Evolutionary conservation across 192 early-diverging fungal genomes (phyloP).

Genomic region (Obelidium mucronatum): DNA sequence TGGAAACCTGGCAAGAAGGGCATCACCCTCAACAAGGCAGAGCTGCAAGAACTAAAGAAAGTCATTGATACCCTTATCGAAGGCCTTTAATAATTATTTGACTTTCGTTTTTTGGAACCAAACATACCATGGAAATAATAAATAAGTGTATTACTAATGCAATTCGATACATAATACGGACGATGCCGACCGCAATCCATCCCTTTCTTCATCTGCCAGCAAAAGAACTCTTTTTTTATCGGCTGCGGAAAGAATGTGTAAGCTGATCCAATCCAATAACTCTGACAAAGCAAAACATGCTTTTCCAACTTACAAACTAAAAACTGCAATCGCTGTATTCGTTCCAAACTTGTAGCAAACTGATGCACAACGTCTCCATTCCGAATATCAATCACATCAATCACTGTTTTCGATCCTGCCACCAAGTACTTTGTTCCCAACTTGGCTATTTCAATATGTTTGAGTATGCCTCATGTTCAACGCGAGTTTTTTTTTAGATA

Average conservation of each 20-base stretch:
- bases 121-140: neutral
- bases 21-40: conserved; percentile 17
- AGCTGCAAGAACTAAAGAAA: conserved; percentile 3
- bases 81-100: neutral
- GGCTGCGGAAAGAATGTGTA: neutral
- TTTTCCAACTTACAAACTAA: conserved; percentile 29
- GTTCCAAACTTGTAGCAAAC: conserved; percentile 62
- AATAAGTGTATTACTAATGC: neutral
- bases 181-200: conserved; percentile 44
- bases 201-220: conserved; percentile 60
- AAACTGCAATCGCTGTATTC: conserved; percentile 50
- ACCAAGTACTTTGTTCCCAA: conserved; percentile 53
- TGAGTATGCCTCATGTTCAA: conserved; percentile 11
- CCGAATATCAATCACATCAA: conserved; percentile 58
- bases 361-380: conserved; percentile 64
- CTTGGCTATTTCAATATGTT: conserved; percentile 45
- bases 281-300: neutral
- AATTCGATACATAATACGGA: conserved; percentile 54
- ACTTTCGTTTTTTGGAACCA: too few species aligned
- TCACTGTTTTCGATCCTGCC: conserved; percentile 54
- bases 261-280: neutral
- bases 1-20: conserved; percentile 25
- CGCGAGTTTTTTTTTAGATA: conserved; percentile 23
- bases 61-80: conserved; percentile 10
- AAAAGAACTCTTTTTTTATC: conserved; percentile 49